phyloP scores from a whole-genome alignment of 257 asterid genomes.

The Solanum neorickii region DNA sequence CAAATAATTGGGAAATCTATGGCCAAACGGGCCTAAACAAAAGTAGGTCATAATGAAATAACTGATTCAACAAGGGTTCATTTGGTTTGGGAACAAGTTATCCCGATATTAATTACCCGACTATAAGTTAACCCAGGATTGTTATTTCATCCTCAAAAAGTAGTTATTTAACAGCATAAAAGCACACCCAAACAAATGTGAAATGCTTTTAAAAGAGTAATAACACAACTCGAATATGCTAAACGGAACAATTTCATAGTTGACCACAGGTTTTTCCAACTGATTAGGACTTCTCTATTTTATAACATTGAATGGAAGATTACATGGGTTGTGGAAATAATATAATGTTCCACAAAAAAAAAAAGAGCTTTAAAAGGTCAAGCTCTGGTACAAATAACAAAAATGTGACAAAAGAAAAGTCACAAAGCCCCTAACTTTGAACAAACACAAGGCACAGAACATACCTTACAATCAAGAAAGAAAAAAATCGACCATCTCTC shows the following conservation, averaged over 20 bases:
- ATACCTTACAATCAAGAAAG: slow-evolving; percentile 1
- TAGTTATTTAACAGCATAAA: neutral
- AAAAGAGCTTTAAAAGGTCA: neutral
- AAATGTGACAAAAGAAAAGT: neutral
- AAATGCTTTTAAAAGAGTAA: neutral
- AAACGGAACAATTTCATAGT: neutral
- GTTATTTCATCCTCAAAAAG: neutral
- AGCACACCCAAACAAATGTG: neutral
- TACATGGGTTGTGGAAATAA: neutral
- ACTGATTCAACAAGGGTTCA: neutral
- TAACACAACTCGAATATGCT: neutral
- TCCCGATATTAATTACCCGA: too few relatives aligned
- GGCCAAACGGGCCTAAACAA: neutral
- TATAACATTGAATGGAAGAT: neutral
- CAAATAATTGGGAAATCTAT: too few relatives aligned
- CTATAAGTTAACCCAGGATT: neutral
- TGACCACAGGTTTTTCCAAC: neutral
- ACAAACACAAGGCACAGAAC: neutral
- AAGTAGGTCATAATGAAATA: neutral
- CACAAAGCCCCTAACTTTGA: neutral
- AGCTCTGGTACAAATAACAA: neutral
- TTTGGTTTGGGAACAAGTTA: too few relatives aligned
- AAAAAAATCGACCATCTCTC: slow-evolving; percentile 1
- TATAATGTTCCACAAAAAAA: neutral
- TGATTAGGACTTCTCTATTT: neutral